A percentile compares a stretch with the other conserved stretches of the same genome.
These are phyloP conservation scores for Phlegmacium glaucopus DNA, from an alignment of 768 basidiomycete genomes.

Conservation along the genomic window DNA sequence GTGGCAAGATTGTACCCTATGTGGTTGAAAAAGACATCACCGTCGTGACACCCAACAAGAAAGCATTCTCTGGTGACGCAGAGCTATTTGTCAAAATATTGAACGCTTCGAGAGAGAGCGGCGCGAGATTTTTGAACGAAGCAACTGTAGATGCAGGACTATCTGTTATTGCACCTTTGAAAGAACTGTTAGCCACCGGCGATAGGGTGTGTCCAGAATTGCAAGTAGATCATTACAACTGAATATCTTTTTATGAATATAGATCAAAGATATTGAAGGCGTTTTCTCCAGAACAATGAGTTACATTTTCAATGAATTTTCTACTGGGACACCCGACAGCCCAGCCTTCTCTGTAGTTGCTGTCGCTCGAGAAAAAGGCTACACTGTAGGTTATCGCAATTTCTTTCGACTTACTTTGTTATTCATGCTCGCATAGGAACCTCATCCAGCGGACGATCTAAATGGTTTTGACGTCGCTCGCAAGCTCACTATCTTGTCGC, in stretches of 20 bases:
- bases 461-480: conserved; percentile 97
- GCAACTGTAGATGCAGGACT: conserved; percentile 95
- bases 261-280: conserved; percentile 92
- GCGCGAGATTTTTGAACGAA: conserved; percentile 78
- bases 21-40: conserved; percentile 76
- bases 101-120: conserved; percentile 50
- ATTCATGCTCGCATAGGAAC: conserved; percentile 58
- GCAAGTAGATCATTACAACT: neutral
- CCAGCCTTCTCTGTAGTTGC: conserved; percentile 84
- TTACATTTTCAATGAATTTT: conserved; percentile 98
- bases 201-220: conserved; percentile 59
- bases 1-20: conserved; percentile 81
- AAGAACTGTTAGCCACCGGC: conserved; percentile 88
- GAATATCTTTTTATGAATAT: neutral
- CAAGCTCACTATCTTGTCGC: conserved; percentile 93
- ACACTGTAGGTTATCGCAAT: conserved; percentile 61
- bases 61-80: conserved; percentile 79
- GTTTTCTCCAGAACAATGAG: conserved; percentile 97
- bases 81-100: conserved; percentile 68
- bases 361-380: conserved; percentile 87
- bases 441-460: conserved; percentile 95
- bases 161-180: conserved; percentile 88
- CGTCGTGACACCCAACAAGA: conserved; percentile 97
- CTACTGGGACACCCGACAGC: conserved; percentile 62
- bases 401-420: neutral